Conservation (phyloP, 345 rosid genomes). For the Lumnitzera racemosa region DNA sequence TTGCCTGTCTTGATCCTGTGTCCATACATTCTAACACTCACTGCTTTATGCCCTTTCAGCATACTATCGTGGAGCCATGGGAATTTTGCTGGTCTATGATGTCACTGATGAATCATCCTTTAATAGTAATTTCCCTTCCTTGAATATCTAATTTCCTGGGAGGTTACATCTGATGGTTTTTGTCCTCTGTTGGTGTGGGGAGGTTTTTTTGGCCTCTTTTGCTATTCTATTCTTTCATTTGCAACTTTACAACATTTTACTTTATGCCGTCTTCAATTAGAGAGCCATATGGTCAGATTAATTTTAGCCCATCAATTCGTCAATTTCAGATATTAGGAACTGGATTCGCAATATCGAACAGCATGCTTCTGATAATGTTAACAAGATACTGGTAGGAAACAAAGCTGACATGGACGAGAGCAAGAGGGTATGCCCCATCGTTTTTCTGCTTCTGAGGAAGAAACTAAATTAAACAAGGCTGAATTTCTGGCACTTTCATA, state of each 20-base stretch:
- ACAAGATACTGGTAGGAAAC: slow-evolving; percentile 96
- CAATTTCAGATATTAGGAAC: slow-evolving; percentile 79
- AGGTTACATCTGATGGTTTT: not conserved
- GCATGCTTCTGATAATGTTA: slow-evolving; percentile 97
- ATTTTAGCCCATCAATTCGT: slow-evolving; percentile 9
- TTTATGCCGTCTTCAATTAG: not conserved
- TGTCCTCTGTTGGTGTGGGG: not conserved
- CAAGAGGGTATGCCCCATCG: slow-evolving; percentile 62
- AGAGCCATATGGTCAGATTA: not conserved
- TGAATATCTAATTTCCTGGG: not conserved
- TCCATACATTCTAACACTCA: not conserved
- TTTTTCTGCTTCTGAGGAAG: not conserved
- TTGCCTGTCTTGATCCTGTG: not conserved
- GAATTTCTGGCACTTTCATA: not conserved
- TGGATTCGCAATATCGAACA: slow-evolving; percentile 99
- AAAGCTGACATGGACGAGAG: slow-evolving; percentile 99
- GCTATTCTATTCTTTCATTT: too few species aligned
- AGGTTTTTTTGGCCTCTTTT: not conserved
- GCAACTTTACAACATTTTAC: not conserved
- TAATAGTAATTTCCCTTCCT: slow-evolving; percentile 43
- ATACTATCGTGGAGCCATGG: slow-evolving; percentile 95
- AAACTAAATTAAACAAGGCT: not conserved
- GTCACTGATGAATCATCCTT: slow-evolving; percentile 91
- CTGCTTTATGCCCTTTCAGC: slow-evolving; percentile 31
- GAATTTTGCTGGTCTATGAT: slow-evolving; percentile 83